These are phyloP conservation scores for Rostrohypoxylon terebratum DNA, from an alignment of 495 filamentous ascomycete genomes.

Conservation along the genomic window DNA sequence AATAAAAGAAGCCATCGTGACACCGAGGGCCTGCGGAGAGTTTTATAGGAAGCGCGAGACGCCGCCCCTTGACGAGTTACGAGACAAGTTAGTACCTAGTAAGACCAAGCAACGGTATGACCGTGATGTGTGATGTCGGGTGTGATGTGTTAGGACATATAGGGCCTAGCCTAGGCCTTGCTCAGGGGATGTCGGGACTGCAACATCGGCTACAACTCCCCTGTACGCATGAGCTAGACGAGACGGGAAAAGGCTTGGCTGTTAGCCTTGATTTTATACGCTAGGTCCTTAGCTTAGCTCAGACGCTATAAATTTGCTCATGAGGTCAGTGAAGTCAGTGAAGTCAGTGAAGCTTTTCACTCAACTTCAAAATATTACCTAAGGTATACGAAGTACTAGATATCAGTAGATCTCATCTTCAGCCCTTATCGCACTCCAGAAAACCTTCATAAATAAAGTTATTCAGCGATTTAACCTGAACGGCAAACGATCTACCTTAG, in stretches of 20 bases:
- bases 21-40: conserved; percentile 10
- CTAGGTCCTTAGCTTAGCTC: neutral
- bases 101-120: conserved; percentile 9
- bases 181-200: conserved; percentile 30
- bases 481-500: conserved; percentile 5
- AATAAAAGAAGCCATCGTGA: conserved; percentile 19
- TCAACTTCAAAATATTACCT: conserved; percentile 1
- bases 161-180: conserved; percentile 6
- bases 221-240: conserved; percentile 15
- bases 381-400: neutral
- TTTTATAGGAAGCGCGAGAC: conserved; percentile 24
- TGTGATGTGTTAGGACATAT: conserved; percentile 35
- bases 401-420: neutral
- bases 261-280: neutral
- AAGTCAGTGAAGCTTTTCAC: neutral
- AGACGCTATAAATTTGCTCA: neutral
- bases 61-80: conserved; percentile 28
- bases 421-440: neutral
- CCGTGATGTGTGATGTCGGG: conserved; percentile 40
- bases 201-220: conserved; percentile 16
- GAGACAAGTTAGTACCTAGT: no score
- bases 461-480: neutral
- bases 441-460: neutral
- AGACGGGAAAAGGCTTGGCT: neutral
- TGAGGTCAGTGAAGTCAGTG: neutral